Evolutionary conservation across 306 rosid genomes (phyloP), one percentile per base, ranked within the genome.

Genomic region (Malus sieversii): DNA sequence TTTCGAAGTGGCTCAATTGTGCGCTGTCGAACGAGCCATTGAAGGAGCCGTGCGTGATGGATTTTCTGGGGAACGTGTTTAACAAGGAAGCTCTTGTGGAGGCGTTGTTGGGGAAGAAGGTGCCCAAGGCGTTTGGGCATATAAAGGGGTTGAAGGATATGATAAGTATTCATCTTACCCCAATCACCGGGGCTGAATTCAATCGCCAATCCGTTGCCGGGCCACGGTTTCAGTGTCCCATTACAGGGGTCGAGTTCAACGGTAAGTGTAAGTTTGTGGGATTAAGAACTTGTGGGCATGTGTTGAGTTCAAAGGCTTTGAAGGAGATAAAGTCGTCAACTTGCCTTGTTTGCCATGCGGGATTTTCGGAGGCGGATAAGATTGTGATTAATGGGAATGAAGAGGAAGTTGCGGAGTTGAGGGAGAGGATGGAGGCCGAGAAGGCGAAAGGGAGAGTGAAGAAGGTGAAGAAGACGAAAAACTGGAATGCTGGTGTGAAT

Each of bases 91-190:
- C 97, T 10, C 70, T 92, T 13, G 99, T 92, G 40, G 93, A 92
- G 72, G 97, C 96, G 0, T 78, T 95, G 83, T 14, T 95, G 30
- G 91, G 87, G 72, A 95, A 95, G 93, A 92, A 89, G 81, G 78
- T 95, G 79, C 99, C 99, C 7, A 95, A 89, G 76, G 96, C 80
- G n/a, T 95, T 92, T 75, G 91, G 98, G 33, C 83, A 95, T 53
- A 81, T 95, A 1, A 92, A 85, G 84, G 99, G 99, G 20, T 77
- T 95, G 86, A 95, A 87, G 83, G 97, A 95, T 69, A 95, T 95
- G 99, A 81, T 92, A 22, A 80, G 77, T 12, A 64, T 95, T 45
- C 79, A 82, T 73, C 84, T 92, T 25, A 67, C 83, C 16, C 1
- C 64, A 51, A 66, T 89, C 80, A 90, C 90, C 0, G 92, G 96